Evolutionary conservation across 225 moss, liverwort and hornwort species (phyloP).

Genomic region (Pseudisothecium myosuroides): DNA sequence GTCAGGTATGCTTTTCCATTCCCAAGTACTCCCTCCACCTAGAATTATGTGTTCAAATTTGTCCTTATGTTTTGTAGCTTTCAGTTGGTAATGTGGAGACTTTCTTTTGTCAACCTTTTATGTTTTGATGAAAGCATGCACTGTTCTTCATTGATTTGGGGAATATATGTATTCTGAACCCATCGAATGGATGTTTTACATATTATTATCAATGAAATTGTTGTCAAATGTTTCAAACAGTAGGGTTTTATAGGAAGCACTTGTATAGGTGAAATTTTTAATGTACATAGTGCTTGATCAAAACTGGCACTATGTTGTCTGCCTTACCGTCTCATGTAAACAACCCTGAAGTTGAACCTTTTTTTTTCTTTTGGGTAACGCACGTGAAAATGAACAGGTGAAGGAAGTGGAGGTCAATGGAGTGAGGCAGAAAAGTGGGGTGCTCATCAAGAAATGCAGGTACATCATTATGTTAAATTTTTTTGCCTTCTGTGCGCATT

Average conservation of each 20-base stretch:
- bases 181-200: too few species aligned
- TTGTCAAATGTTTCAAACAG: not conserved
- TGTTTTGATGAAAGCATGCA: not conserved
- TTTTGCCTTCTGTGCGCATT: not conserved
- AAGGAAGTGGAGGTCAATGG: constrained; percentile 78
- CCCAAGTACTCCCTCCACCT: not conserved
- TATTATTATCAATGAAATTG: not conserved
- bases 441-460: constrained; percentile 92
- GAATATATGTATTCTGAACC: not conserved
- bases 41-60: not conserved
- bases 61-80: not conserved
- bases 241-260: too few species aligned
- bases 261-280: too few species aligned
- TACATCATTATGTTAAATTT: not conserved
- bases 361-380: not conserved
- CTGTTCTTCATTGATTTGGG: not conserved
- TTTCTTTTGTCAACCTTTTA: not conserved
- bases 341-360: not conserved
- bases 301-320: not conserved
- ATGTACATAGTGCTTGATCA: not conserved
- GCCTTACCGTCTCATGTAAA: not conserved
- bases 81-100: not conserved
- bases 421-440: constrained; percentile 63
- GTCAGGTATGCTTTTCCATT: constrained; percentile 35
- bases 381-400: constrained; percentile 26